Conservation (phyloP, 805 yeast species). For the Yarrowia sp. region DNA sequence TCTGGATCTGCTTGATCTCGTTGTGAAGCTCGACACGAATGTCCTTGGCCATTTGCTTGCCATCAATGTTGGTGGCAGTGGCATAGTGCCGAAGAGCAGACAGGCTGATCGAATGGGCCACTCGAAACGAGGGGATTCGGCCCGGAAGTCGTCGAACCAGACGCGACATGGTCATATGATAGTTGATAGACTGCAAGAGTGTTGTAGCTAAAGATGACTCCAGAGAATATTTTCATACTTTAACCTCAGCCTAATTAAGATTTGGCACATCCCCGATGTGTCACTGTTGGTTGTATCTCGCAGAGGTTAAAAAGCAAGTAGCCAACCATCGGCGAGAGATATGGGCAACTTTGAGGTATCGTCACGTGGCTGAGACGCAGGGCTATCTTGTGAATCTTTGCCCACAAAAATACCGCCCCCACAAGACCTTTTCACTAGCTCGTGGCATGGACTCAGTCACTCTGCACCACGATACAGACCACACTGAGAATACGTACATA, state of each 20-base stretch:
- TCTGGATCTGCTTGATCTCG: conserved; percentile 33
- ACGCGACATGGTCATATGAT: conserved; percentile 21
- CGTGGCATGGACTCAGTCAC: neutral
- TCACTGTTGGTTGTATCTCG: neutral
- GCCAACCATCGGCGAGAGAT: neutral
- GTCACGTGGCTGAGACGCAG: no score
- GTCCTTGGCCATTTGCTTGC: conserved; percentile 27
- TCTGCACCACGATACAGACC: neutral
- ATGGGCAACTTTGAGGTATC: neutral
- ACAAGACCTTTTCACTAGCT: no score
- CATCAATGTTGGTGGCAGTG: conserved; percentile 26
- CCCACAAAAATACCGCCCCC: no score
- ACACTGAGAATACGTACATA: neutral
- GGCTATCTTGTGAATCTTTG: no score
- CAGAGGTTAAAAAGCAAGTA: neutral
- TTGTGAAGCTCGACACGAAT: conserved; percentile 31
- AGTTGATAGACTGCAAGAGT: neutral
- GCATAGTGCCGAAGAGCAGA: conserved; percentile 23
- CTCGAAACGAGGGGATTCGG: conserved; percentile 10
- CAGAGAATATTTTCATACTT: conserved; percentile 17
- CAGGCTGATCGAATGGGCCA: conserved; percentile 23
- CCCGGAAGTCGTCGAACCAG: conserved; percentile 21
- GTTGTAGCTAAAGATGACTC: conserved; percentile 6
- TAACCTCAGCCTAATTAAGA: conserved; percentile 5
- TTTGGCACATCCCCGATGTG: conserved; percentile 22